Base-by-base conservation (phyloP, 352 stramenopile species). In the Phytophthora constricta region DNA sequence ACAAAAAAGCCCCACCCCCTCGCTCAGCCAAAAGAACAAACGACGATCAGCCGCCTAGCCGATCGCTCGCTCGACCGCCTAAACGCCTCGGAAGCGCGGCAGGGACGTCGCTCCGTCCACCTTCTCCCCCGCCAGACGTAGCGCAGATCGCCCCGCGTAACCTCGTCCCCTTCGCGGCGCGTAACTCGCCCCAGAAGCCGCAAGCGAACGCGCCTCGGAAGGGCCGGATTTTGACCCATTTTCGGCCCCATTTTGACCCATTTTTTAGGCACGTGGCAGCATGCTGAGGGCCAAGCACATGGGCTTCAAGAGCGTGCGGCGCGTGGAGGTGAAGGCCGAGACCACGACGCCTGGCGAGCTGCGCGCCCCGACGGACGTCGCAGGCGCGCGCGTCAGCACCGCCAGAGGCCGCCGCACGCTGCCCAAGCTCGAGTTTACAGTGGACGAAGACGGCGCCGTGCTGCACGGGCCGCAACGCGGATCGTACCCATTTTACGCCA, bases 321-420 rank as follows among this genome's bases (percentile, higher is more conserved):
- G 82, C 65, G 87, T 95, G 25, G 85, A 95, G 50, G 80, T 95
- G n/a, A 95, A 95, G 71, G 87, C 87, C 14, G 87, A 95, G 74
- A 95, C 87, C 16, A 95, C 85, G 56, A 92, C 85, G 25, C 87
- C 87, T 16, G 85, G 85, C 26, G 87, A 95, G 48, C 70, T 91
- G 49, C 86, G 84, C n/a, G 78, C 84, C 2, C 81, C 74, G n/a
- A 89, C 82, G 3, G 86, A 94, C 70, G 84, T 81, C 26, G 75
- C 71, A 2, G 82, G 84, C 47, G 60, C 84, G 23, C 84, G 86
- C 51, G 75, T 91, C 48, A 88, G 79, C 66, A 75, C 83, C 7
- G 82, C 77, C 1, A 76, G 85, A 50, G 79, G 79, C 22, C 85
- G 87, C 1, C 85, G 87, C 8, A 91, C 81, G 65, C 77, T 93